Evolutionary conservation across 768 basidiomycete species (phyloP).

Genomic region (Hemileccinum rubropunctum): DNA sequence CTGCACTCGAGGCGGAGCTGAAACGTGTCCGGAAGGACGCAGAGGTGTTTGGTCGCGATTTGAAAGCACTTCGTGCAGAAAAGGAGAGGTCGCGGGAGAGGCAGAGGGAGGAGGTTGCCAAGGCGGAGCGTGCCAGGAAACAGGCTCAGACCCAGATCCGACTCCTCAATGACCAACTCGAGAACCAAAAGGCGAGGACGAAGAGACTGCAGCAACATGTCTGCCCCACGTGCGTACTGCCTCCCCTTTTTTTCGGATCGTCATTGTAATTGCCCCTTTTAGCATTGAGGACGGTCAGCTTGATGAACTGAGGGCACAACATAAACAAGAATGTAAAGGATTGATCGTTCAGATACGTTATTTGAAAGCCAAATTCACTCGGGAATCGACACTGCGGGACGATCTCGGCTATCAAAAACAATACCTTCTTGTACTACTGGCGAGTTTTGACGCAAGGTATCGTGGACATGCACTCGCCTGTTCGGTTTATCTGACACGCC

Average conservation of each 20-base stretch:
- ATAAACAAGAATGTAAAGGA: conserved; percentile 87
- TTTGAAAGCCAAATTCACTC: conserved; percentile 85
- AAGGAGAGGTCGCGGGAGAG: conserved; percentile 60
- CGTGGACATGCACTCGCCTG: neutral
- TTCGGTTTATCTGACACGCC: conserved; percentile 3
- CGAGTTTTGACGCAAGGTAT: conserved; percentile 69
- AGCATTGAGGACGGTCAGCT: conserved; percentile 54
- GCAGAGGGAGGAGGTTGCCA: conserved; percentile 53
- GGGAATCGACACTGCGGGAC: conserved; percentile 77
- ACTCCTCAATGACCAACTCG: conserved; percentile 63
- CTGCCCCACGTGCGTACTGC: conserved; percentile 52
- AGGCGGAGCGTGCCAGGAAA: conserved; percentile 62
- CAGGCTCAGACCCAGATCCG: conserved; percentile 66
- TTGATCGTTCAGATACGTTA: conserved; percentile 89
- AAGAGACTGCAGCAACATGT: conserved; percentile 50
- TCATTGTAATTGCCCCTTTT: conserved; percentile 1
- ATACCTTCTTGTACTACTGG: conserved; percentile 76
- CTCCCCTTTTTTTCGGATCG: neutral
- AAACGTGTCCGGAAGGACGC: conserved; percentile 73
- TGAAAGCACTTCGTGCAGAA: conserved; percentile 63
- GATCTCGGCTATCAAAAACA: conserved; percentile 84
- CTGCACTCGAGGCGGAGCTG: conserved; percentile 68
- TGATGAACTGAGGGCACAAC: conserved; percentile 54
- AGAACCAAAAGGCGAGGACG: conserved; percentile 42
- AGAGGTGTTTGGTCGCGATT: conserved; percentile 72